Evolutionary conservation across 108 stramenopile genomes (phyloP), one percentile per base, ranked within the genome.

Genomic region (Hondaea fermentalgiana): DNA sequence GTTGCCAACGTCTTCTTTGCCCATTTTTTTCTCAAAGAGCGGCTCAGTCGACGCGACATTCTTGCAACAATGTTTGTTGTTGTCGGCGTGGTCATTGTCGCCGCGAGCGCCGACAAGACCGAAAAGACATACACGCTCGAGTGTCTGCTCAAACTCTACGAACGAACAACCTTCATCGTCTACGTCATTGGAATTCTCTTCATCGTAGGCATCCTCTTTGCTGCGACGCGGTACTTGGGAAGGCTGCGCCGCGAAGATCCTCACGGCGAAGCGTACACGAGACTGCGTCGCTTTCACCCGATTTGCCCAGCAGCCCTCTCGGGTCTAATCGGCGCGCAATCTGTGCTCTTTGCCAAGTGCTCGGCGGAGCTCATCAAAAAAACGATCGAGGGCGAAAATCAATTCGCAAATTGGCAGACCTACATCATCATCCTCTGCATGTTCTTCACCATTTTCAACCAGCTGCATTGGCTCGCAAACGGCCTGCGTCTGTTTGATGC

Each of bases 291-390:
- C 35, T 60, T 88, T 19, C 90, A 90, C 49, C 90, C 90, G 4
- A 43, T 90, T 23, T 51, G 16, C 87, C 87, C 58, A 87, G 87
- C 87, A 3, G 87, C 90, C 14, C 60, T 90, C 4, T 42, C 60
- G 10, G 90, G 87, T 25, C 45, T 47, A 25, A 49, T 90, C 6
- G 90, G 90, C 17, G 90, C 87, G 23, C 90, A 90, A 45, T 87
- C 90, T 6, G 83, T 90, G 42, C 29, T 90, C 25, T 90, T 87
- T 59, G 90, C 90, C 43, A 90, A 90, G 72, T 57, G 87, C 87
- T 57, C 87, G n/a, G 87, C 87, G 4, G 90, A 90, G 57, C 87
- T 90, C 55, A 59, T 90, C 57, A 90, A 90, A 35, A 64, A 60
- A 19, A 71, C 87, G 6, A 21, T 88, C 17, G 23, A 29, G 19